Base-by-base conservation (phyloP, 2,329 filamentous ascomycete species). In the Cytospora chrysosperma region DNA sequence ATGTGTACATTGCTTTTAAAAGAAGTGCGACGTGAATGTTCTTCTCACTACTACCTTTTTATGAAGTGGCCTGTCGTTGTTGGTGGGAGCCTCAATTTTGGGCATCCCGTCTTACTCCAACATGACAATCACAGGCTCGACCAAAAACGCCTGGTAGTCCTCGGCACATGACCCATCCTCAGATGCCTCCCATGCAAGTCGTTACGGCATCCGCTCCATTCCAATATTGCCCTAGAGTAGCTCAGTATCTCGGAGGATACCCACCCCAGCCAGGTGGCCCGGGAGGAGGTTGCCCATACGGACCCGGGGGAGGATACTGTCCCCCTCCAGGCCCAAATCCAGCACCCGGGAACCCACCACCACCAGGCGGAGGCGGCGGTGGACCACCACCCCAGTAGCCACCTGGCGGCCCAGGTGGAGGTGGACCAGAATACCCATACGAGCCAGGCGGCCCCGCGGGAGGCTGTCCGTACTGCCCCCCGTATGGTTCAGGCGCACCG, bases 401-500 rank as follows among this genome's bases (percentile, higher is more conserved):
- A 27, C 59, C 55, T 28, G 37, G 56, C 6, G 37, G 50, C 7
- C 54, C 53, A 8, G 53, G 61, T n/a, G 59, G 59, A 6, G 72
- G 68, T 4, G 73, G 72, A 8, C 63, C 69, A 21, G 72, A 72
- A 26, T 75, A 75, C 15, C 59, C 62, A 15, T 61, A 64, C 15
- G 15, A 32, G 6, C 34, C 24, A 24, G 56, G 56, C 1, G 65
- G 65, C 10, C 65, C 68, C 15, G 67, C 67, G 7, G 68, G 68
- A 27, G 66, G 67, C 26, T 56, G 65, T 7, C 63, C 68, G 49
- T 67, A 67, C 26, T 68, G 68, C 8, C 59, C 61, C 12, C 59
- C 61, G 3, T 59, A 56, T 8, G 50, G 62, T n/a, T 72, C 72
- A 5, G 72, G 58, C 12, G 62, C 12, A 15, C 37, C 72, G 59